phyloP scores from a whole-genome alignment of 208 protist species.

The Leishmania mexicana region DNA sequence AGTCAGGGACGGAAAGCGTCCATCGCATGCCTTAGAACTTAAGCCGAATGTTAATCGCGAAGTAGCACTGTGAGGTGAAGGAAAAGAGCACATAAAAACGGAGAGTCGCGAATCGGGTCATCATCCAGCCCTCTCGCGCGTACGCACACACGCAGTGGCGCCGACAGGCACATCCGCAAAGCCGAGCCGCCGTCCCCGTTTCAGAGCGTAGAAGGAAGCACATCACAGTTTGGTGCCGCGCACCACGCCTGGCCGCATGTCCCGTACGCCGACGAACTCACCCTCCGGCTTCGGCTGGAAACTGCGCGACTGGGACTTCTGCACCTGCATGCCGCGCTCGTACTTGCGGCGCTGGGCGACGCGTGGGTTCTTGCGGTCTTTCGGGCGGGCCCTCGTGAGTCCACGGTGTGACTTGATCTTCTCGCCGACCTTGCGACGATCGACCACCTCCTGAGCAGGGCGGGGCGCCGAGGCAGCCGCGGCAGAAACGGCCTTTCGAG shows the following conservation, averaged over 20 bases:
- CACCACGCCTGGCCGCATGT: conserved; percentile 77
- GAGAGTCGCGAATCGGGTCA: not conserved
- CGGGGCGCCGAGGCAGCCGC: conserved; percentile 11
- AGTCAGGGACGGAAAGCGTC: not conserved
- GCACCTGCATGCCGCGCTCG: conserved; percentile 81
- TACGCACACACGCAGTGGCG: not conserved
- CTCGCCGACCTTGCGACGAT: conserved; percentile 81
- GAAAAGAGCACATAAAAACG: not conserved
- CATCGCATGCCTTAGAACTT: not conserved
- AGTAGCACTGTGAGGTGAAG: not conserved
- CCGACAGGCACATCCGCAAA: not conserved
- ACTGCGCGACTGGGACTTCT: conserved; percentile 80
- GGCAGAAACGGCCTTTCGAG: conserved; percentile 18
- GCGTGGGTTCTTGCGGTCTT: conserved; percentile 90
- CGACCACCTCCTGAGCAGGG: conserved; percentile 58
- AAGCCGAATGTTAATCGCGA: conserved; percentile 11
- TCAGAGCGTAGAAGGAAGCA: not conserved
- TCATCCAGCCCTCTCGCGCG: not conserved
- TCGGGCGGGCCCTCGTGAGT: conserved; percentile 86
- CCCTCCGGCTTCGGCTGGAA: conserved; percentile 83
- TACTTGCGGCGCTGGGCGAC: conserved; percentile 90
- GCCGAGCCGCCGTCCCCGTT: not conserved
- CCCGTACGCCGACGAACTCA: conserved; percentile 76
- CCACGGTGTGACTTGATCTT: conserved; percentile 90
- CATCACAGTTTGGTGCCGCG: conserved; percentile 46